phyloP scores from a whole-genome alignment of 2,329 filamentous ascomycete genomes.

The Sporothrix brasiliensis region DNA sequence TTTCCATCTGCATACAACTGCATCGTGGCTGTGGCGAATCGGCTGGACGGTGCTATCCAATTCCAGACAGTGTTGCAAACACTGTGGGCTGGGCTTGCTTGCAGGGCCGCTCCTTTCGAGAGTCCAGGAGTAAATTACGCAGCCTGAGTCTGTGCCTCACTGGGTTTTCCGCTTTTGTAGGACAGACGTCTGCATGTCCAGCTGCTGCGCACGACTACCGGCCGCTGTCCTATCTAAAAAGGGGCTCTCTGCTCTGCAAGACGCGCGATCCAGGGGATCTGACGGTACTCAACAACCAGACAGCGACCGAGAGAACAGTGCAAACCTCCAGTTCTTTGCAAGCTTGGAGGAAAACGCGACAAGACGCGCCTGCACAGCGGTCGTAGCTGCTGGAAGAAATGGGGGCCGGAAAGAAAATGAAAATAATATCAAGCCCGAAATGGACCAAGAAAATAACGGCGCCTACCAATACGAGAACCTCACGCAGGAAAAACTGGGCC shows the following conservation, averaged over 20 bases:
- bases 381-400: not conserved
- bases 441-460: not conserved
- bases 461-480: conserved; percentile 21
- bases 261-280: not conserved
- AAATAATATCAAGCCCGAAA: not conserved
- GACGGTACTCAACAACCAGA: not conserved
- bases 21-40: too few species aligned
- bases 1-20: not conserved
- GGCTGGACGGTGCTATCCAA: too few species aligned
- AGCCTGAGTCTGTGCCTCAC: too few species aligned
- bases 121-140: too few species aligned
- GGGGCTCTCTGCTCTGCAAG: conserved; percentile 11
- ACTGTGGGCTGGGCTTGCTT: too few species aligned
- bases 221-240: not conserved
- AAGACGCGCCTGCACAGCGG: conserved; percentile 7
- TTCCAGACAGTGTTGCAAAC: too few species aligned
- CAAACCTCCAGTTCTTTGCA: too few species aligned
- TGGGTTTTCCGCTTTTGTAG: too few species aligned
- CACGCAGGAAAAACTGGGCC: conserved; percentile 21
- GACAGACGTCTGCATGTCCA: too few species aligned
- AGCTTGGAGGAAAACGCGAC: not conserved
- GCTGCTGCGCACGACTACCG: not conserved
- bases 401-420: conserved; percentile 4
- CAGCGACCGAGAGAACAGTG: too few species aligned
- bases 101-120: not conserved